phyloP scores from a whole-genome alignment of 805 yeast species.

The Nakazawaea molendinolei region DNA sequence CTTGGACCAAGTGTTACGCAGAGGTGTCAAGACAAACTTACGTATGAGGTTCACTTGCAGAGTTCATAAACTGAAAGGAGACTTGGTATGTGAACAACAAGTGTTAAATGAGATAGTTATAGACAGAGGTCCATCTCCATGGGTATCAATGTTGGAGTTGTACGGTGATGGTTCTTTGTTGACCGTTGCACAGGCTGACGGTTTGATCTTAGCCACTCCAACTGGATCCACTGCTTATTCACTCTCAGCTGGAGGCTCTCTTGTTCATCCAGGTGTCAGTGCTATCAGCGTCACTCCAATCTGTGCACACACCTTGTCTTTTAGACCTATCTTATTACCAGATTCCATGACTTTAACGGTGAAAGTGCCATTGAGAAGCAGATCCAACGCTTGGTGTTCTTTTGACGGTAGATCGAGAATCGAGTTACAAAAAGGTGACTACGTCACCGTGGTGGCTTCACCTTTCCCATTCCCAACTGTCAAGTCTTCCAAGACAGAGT shows the following conservation, averaged over 20 bases:
- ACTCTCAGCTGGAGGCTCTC: constrained; percentile 89
- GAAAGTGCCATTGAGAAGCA: constrained; percentile 68
- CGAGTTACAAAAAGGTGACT: constrained; percentile 77
- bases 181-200: constrained; percentile 93
- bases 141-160: constrained; percentile 80
- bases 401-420: constrained; percentile 90
- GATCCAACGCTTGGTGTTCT: constrained; percentile 95
- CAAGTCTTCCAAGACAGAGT: constrained; percentile 62
- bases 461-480: constrained; percentile 95
- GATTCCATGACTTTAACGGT: constrained; percentile 86
- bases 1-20: constrained; percentile 50
- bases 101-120: constrained; percentile 86
- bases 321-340: constrained; percentile 86
- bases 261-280: constrained; percentile 90
- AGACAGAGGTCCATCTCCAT: constrained; percentile 92
- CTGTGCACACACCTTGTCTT: constrained; percentile 91
- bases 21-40: constrained; percentile 71
- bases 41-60: constrained; percentile 87
- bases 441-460: constrained; percentile 77
- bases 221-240: constrained; percentile 97
- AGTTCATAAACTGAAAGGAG: constrained; percentile 49
- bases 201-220: constrained; percentile 87
- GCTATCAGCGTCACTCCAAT: constrained; percentile 93
- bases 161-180: constrained; percentile 82
- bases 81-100: constrained; percentile 58